Evolutionary conservation across 116 monocot genomes (phyloP).

Genomic region (Cymodocea nodosa): DNA sequence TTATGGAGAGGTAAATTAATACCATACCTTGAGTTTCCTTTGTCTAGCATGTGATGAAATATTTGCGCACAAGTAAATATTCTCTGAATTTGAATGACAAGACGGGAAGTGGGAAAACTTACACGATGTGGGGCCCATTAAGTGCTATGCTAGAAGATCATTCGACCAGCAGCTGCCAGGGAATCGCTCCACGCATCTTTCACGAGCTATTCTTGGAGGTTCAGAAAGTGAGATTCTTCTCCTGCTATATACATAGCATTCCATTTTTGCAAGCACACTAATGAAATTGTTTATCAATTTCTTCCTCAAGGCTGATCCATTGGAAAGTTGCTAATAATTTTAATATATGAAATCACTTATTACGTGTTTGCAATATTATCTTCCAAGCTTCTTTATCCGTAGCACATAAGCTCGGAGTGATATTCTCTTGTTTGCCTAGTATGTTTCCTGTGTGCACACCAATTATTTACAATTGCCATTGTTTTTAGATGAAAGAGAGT

Average conservation of each 20-base stretch:
- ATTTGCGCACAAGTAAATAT: no score
- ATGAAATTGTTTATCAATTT: no score
- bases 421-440: no score
- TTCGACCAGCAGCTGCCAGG: constrained; percentile 31
- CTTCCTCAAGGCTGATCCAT: no score
- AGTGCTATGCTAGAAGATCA: constrained; percentile 59
- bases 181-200: constrained; percentile 79
- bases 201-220: constrained; percentile 68
- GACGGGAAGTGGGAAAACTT: constrained; percentile 93
- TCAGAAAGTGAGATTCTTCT: constrained; percentile 29
- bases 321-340: no score
- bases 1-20: constrained; percentile 65
- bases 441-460: no score
- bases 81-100: constrained; percentile 3
- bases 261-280: no score
- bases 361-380: no score
- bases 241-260: not conserved
- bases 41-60: not conserved
- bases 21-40: not conserved
- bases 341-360: no score
- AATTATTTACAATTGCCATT: not conserved
- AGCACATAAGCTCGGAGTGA: no score
- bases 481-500: constrained; percentile 33
- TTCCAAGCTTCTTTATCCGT: no score
- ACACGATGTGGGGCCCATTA: constrained; percentile 93